Base-by-base conservation (phyloP, 345 rosid species). In the Conringia planisiliqua region DNA sequence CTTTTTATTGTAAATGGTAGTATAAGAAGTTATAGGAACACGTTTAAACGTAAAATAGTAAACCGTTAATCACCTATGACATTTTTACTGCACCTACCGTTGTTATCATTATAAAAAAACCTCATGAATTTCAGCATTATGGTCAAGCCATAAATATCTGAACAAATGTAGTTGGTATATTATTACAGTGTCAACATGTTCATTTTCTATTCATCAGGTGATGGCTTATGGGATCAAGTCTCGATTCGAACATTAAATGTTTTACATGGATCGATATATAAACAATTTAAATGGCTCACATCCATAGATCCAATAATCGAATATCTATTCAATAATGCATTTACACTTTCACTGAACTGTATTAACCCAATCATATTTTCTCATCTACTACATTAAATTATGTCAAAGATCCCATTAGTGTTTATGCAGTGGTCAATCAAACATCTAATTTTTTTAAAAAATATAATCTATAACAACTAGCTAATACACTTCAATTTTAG, bases 161-260 rank as follows among this genome's bases (percentile, higher is more conserved):
- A 42, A 55, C 57, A 73, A 55, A 55, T 73, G 58, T 73, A 55
- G 77, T 43, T 73, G 75, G 65, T 39, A 30, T 39, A 30, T 36
- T 47, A 35, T 3, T 33, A 54, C 55, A 12, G 52, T 10, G 26
- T 39, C 58, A 73, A 73, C 58, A 73, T 55, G 65, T 73, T 38
- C 54, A 40, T 73, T 54, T 58, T 73, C 35, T 30, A 33, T 65
- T 73, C 58, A 64, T 46, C 66, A 54, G 65, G 71, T 50, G 60
- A 42, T 65, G 71, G 51, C 78, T 57, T 44, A 74, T 65, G 52
- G 72, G 72, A 74, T 74, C 78, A 74, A 57, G 9, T 26, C 51
- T 73, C 61, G 78, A 74, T 66, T 74, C 60, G 72, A 65, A 66
- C 72, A 74, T 66, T 74, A 46, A 74, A 74, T 74, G 72, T 57